A percentile compares a stretch with the other conserved stretches of the same genome.
phyloP scores from a whole-genome alignment of 208 protist genomes.

The Trypanosoma platydactyli region DNA sequence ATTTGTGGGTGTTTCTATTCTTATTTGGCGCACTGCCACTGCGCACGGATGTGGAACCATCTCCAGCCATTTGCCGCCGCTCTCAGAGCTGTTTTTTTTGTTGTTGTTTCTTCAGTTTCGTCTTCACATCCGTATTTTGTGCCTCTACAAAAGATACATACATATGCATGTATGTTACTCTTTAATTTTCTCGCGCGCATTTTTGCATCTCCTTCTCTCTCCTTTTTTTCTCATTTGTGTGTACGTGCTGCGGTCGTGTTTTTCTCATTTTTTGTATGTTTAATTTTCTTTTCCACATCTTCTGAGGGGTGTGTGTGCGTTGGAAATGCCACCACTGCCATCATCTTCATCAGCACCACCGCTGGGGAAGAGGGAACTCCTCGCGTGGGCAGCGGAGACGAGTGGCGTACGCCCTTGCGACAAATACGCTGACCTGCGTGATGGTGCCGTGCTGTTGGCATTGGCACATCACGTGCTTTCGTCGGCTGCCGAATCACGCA shows the following conservation, averaged over 20 bases:
- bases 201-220: no score
- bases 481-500: slow-evolving; percentile 26
- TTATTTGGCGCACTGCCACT: not conserved
- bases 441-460: slow-evolving; percentile 56
- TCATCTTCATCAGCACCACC: slow-evolving; percentile 7
- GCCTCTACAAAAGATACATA: no score
- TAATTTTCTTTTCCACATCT: no score
- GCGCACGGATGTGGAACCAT: not conserved
- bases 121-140: slow-evolving; percentile 2
- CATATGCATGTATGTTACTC: no score
- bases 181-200: no score
- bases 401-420: slow-evolving; percentile 42
- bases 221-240: no score
- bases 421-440: slow-evolving; percentile 58
- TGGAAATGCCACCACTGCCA: no score
- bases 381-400: slow-evolving; percentile 45
- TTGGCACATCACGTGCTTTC: slow-evolving; percentile 40
- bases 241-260: no score
- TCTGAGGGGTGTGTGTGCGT: no score
- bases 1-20: not conserved
- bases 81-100: not conserved
- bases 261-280: no score
- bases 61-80: no score
- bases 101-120: slow-evolving; percentile 13
- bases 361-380: slow-evolving; percentile 50